Evolutionary conservation across 2,329 filamentous ascomycete genomes (phyloP).

Genomic region (Xylariomycetidae sp.): DNA sequence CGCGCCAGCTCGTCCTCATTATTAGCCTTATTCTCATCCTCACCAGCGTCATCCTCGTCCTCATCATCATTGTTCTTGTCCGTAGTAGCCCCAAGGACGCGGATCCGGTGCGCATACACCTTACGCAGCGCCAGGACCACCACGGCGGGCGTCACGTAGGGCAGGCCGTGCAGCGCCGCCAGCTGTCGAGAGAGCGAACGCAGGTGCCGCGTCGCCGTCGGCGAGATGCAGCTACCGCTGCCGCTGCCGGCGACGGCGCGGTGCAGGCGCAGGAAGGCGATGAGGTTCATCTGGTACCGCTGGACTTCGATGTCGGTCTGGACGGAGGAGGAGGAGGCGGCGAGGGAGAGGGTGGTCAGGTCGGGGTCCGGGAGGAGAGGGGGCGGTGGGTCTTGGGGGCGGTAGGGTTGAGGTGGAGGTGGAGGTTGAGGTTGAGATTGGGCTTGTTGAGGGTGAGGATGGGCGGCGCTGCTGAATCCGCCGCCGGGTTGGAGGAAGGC

Average conservation of each 20-base stretch:
- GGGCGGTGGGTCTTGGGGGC: background rate
- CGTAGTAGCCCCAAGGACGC: too few species aligned
- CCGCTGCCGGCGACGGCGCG: constrained; percentile 64
- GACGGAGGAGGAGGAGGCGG: constrained; percentile 48
- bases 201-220: constrained; percentile 75
- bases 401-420: constrained; percentile 1
- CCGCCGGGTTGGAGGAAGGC: too few species aligned
- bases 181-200: constrained; percentile 65
- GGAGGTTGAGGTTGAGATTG: constrained; percentile 1
- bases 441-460: background rate
- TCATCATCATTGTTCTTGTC: too few species aligned
- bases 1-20: constrained; percentile 55
- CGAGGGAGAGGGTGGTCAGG: constrained; percentile 56
- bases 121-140: constrained; percentile 79
- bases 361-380: constrained; percentile 34
- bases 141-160: constrained; percentile 79
- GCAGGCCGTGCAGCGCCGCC: constrained; percentile 73
- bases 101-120: constrained; percentile 80
- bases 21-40: too few species aligned
- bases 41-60: background rate
- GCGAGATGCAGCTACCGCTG: constrained; percentile 70
- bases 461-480: constrained; percentile 25
- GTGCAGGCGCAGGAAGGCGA: constrained; percentile 82
- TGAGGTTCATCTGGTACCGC: constrained; percentile 82
- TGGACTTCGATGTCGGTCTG: constrained; percentile 70